Evolutionary conservation across 1,284 basidiomycete genomes (phyloP).

Genomic region (Malassezia sympodialis): DNA sequence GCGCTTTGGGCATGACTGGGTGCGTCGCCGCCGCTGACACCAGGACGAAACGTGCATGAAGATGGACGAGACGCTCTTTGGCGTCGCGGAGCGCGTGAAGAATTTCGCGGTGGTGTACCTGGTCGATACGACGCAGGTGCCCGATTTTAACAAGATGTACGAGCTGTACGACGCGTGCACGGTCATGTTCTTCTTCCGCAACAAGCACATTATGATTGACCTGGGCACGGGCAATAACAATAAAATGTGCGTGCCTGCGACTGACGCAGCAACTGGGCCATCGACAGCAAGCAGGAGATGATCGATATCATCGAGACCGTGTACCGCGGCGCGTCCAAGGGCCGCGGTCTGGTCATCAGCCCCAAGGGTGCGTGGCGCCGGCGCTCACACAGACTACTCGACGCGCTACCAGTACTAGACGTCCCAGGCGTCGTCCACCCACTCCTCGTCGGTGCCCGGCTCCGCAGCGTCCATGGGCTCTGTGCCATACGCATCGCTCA

Average conservation of each 20-base stretch:
- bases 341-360: constrained; percentile 91
- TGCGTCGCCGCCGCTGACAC: not conserved
- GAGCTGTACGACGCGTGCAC: constrained; percentile 30
- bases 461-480: constrained; percentile 14
- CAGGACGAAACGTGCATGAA: constrained; percentile 84
- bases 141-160: constrained; percentile 88
- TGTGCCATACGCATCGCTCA: constrained; percentile 30
- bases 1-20: constrained; percentile 81
- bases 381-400: constrained; percentile 26
- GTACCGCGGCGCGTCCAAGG: constrained; percentile 92
- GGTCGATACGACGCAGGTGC: constrained; percentile 89
- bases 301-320: constrained; percentile 98
- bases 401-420: constrained; percentile 32
- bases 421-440: constrained; percentile 33
- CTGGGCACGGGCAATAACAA: constrained; percentile 98
- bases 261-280: constrained; percentile 38
- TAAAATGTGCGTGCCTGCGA: constrained; percentile 60
- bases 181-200: constrained; percentile 52
- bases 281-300: constrained; percentile 52
- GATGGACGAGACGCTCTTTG: constrained; percentile 95
- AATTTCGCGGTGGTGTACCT: constrained; percentile 97
- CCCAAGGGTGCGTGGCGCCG: constrained; percentile 65
- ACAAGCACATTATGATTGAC: constrained; percentile 99
- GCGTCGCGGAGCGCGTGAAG: constrained; percentile 86
- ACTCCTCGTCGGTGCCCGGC: constrained; percentile 24